Evolutionary conservation across 768 basidiomycete genomes (phyloP).

Genomic region (Pulveroboletus sp.): DNA sequence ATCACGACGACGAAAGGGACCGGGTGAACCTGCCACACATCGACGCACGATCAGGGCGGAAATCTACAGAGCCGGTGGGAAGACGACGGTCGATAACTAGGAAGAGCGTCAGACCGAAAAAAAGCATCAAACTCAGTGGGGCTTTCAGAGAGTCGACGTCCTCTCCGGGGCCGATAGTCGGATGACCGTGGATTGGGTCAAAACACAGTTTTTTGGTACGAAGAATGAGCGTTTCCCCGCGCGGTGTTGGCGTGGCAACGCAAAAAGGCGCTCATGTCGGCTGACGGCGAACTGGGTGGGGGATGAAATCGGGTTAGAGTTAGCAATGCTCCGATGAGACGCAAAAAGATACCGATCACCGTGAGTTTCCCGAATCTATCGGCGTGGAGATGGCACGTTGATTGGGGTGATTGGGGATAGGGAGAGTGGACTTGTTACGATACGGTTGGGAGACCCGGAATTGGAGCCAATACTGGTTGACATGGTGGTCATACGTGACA

Average conservation of each 20-base stretch:
- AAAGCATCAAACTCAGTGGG: slow-evolving; percentile 3
- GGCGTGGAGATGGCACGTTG: no score
- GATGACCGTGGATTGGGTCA: slow-evolving; percentile 10
- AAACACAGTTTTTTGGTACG: neutral
- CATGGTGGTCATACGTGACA: no score
- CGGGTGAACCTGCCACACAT: slow-evolving; percentile 3
- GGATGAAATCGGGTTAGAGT: neutral
- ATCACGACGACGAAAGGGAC: neutral
- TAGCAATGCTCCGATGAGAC: neutral
- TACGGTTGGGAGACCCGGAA: no score
- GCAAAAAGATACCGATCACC: slow-evolving; percentile 11
- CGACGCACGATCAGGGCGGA: slow-evolving; percentile 5
- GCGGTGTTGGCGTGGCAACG: slow-evolving; percentile 4
- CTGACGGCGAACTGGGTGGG: neutral
- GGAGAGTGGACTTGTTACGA: no score
- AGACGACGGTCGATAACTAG: neutral
- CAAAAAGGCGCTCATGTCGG: neutral
- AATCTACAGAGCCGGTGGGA: neutral
- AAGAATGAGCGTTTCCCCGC: slow-evolving; percentile 2
- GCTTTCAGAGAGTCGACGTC: slow-evolving; percentile 12
- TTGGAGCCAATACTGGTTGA: no score
- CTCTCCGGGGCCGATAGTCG: neutral
- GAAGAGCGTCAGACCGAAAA: neutral
- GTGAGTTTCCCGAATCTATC: neutral
- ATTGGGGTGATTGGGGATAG: no score